A percentile compares a stretch with the other conserved stretches of the same genome.
Conservation (phyloP, 2,329 filamentous ascomycete genomes). For the Fusarium paranaense region DNA sequence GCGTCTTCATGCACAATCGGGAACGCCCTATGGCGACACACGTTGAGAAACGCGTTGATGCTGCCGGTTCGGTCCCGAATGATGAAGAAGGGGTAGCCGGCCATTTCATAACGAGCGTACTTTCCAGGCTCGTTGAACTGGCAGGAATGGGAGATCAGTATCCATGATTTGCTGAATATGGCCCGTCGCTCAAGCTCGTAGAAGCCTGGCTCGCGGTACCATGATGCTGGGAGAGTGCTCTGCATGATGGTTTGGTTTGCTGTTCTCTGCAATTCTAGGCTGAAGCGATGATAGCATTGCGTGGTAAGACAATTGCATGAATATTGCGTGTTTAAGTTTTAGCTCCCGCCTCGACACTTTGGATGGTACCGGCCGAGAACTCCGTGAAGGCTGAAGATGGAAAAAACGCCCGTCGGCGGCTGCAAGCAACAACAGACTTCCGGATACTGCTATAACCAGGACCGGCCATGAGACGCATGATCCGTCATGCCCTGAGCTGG, state of each 20-base stretch:
- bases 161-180: conserved; percentile 67
- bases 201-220: conserved; percentile 62
- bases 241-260: conserved; percentile 3
- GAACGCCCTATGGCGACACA: conserved; percentile 70
- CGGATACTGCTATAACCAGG: no score
- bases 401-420: no score
- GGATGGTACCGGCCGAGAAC: not conserved
- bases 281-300: no score
- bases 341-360: no score
- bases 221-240: conserved; percentile 56
- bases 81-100: conserved; percentile 67
- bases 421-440: no score
- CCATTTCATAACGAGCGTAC: conserved; percentile 64
- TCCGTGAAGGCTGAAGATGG: not conserved
- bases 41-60: conserved; percentile 70
- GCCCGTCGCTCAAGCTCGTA: conserved; percentile 66
- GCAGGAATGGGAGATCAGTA: conserved; percentile 63
- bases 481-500: no score
- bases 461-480: no score
- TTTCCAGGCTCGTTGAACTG: conserved; percentile 63
- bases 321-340: no score
- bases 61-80: conserved; percentile 60
- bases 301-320: no score
- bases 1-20: conserved; percentile 62
- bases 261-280: not conserved